These are phyloP conservation scores for Wallacemonas sp. DNA, from an alignment of 208 protist genomes.

Conservation along the genomic window DNA sequence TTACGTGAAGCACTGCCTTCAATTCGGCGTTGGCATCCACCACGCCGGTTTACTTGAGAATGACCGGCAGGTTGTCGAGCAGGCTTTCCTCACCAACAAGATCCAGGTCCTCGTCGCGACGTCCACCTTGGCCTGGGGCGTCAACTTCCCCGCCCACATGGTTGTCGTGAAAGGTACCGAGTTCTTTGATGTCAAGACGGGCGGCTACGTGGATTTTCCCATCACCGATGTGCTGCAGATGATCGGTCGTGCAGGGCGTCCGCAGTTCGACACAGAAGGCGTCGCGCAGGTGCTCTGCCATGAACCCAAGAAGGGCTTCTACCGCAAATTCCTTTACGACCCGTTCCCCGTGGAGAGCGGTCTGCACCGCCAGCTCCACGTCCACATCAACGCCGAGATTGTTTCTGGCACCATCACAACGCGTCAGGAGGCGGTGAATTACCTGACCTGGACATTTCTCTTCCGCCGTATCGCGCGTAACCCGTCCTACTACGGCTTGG, in stretches of 20 bases:
- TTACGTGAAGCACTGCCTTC: slow-evolving; percentile 94
- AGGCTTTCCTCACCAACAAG: slow-evolving; percentile 93
- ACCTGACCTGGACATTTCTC: slow-evolving; percentile 99
- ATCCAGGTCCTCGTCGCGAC: slow-evolving; percentile 99
- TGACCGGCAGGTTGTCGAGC: slow-evolving; percentile 92
- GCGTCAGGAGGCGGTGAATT: slow-evolving; percentile 97
- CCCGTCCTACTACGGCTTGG: slow-evolving; percentile 98
- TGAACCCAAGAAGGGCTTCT: slow-evolving; percentile 99
- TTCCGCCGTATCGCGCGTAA: slow-evolving; percentile 97
- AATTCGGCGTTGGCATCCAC: slow-evolving; percentile 99
- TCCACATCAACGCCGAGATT: slow-evolving; percentile 99
- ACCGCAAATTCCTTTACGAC: slow-evolving; percentile 99
- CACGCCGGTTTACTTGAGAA: slow-evolving; percentile 95
- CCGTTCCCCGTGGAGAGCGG: slow-evolving; percentile 99
- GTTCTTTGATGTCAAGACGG: slow-evolving; percentile 98
- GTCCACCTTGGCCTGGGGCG: slow-evolving; percentile 99
- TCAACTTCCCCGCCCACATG: slow-evolving; percentile 99
- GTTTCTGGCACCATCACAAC: slow-evolving; percentile 94
- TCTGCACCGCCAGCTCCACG: slow-evolving; percentile 94
- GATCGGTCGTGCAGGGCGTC: slow-evolving; percentile 98
- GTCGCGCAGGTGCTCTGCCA: slow-evolving; percentile 97
- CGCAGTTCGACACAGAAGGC: slow-evolving; percentile 96
- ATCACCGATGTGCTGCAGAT: slow-evolving; percentile 99
- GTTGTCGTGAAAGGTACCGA: slow-evolving; percentile 99
- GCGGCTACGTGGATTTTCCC: slow-evolving; percentile 98